Evolutionary conservation across 108 stramenopile genomes (phyloP), one percentile per base, ranked within the genome.

Genomic region (Craspedostauros australis): DNA sequence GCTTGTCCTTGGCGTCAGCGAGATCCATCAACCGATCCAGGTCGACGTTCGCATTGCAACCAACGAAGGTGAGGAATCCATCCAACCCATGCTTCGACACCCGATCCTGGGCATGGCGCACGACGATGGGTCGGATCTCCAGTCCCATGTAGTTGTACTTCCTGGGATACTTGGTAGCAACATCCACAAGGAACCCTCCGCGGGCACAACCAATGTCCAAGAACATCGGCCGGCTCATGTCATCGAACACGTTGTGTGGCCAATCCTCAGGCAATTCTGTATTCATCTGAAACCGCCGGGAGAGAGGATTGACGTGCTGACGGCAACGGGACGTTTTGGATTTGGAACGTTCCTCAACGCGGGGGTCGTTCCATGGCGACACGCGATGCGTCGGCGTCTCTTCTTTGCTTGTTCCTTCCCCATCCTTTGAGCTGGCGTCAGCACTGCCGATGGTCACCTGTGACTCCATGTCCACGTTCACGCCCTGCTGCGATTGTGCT

Each of bases 21-120:
- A 68, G 41, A 19, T 52, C 49, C 21, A 94, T 52, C 7, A 94
- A 39, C 14, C 86, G 65, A 27, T 72, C 80, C 49, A 94, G 55
- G 55, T 94, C 93, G 7, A 94, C 93, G 64, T 94, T 94, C 51
- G 84, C 93, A 72, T 94, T 94, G 61, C 93, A 94, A 12, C 84
- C 83, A 19, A 94, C 65, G 66, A 87, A 91, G 9, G 70, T 67
- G 2, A 86, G 22, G 23, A 46, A 46, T 8, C 88, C 88, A 22
- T 34, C 30, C 3, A 55, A 48, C 19, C 72, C 47, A 23, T 75
- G 79, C 29, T 59, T 76, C 15, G 46, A 46, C 3, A 92, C 66
- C 34, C 91, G 70, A 25, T 62, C 55, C 47, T 86, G 71, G 14
- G 91, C 88, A 50, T 79, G 79, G 21, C 80, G 67, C 2, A 70